These are phyloP conservation scores for Stevia rebaudiana DNA, from an alignment of 140 eudicot species.

Conservation along the genomic window DNA sequence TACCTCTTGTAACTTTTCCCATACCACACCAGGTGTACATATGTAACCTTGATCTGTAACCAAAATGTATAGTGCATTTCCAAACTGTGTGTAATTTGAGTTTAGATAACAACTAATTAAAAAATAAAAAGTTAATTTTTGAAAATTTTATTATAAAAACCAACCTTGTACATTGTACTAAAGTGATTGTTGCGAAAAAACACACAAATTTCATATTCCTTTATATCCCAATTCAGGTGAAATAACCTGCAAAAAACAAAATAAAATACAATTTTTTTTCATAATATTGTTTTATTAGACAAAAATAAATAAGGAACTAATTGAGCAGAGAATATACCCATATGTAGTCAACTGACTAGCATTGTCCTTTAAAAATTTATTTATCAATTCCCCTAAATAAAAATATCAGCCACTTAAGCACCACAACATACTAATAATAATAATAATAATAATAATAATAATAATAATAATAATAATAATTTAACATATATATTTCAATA, in stretches of 20 bases:
- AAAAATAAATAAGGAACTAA: neutral
- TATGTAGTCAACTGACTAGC: slow-evolving; percentile 71
- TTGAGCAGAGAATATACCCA: slow-evolving; percentile 54
- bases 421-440: too few relatives aligned
- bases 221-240: slow-evolving; percentile 61
- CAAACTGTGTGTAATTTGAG: slow-evolving; percentile 44
- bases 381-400: slow-evolving; percentile 55
- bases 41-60: slow-evolving; percentile 89
- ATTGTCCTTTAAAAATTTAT: slow-evolving; percentile 49
- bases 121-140: neutral
- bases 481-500: slow-evolving; percentile 2
- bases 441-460: too few relatives aligned
- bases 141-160: slow-evolving; percentile 14
- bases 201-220: slow-evolving; percentile 78
- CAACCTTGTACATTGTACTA: slow-evolving; percentile 91
- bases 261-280: neutral
- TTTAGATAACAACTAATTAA: slow-evolving; percentile 4
- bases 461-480: too few relatives aligned
- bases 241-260: slow-evolving; percentile 49
- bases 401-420: slow-evolving; percentile 20
- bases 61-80: slow-evolving; percentile 61
- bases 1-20: slow-evolving; percentile 97
- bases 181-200: slow-evolving; percentile 92
- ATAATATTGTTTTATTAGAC: neutral
- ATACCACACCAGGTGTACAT: slow-evolving; percentile 74